A percentile compares a stretch with the other conserved stretches of the same genome.
These are phyloP conservation scores for Chlorella sp. DNA, from an alignment of 139 green algal species.

Conservation along the genomic window DNA sequence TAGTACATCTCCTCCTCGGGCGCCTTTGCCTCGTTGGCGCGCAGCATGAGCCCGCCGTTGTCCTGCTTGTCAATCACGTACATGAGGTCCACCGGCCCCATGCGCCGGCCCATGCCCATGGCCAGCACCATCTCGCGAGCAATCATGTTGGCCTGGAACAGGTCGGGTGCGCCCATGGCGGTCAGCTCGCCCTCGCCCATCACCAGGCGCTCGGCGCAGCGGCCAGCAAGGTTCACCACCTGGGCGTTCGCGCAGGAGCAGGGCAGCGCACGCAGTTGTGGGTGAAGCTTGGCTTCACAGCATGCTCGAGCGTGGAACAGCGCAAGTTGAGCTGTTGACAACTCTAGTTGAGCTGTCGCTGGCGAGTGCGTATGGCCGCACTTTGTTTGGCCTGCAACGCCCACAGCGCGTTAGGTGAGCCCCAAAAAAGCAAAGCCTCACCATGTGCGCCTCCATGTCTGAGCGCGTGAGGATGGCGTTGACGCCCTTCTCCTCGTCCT, in stretches of 20 bases:
- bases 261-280: no score
- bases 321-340: no score
- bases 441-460: slow-evolving; percentile 73
- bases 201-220: slow-evolving; percentile 71
- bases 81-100: slow-evolving; percentile 73
- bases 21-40: neutral
- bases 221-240: slow-evolving; percentile 67
- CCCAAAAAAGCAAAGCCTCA: no score
- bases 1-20: slow-evolving; percentile 24
- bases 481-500: slow-evolving; percentile 41
- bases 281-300: no score
- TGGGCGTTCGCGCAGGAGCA: no score
- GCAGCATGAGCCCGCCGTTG: neutral
- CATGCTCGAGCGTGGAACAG: no score
- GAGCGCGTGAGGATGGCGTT: slow-evolving; percentile 57
- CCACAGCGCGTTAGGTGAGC: no score
- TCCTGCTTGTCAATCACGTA: slow-evolving; percentile 7
- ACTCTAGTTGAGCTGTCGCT: no score
- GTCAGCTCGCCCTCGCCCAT: slow-evolving; percentile 70
- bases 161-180: slow-evolving; percentile 39
- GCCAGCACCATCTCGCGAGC: slow-evolving; percentile 83
- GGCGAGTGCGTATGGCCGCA: no score
- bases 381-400: no score
- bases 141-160: slow-evolving; percentile 68
- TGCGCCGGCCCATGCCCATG: slow-evolving; percentile 63